A percentile compares a stretch with the other conserved stretches of the same genome.
Conservation (phyloP, 2,329 filamentous ascomycete species). For the Cordyceps farinosa region DNA sequence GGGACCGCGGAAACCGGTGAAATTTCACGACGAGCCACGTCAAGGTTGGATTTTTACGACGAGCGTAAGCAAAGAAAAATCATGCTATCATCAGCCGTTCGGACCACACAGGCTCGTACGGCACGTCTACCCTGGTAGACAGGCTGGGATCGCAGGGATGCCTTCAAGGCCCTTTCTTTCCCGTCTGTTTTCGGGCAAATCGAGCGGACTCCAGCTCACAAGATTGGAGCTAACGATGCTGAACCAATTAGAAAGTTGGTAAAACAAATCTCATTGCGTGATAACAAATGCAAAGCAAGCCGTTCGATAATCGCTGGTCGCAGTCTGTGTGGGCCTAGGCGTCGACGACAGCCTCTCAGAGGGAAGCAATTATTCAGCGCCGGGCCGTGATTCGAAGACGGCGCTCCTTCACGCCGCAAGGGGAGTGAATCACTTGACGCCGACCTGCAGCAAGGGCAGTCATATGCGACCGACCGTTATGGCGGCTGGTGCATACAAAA, state of each 20-base stretch:
- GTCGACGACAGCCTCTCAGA: constrained; percentile 23
- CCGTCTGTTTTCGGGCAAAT: constrained; percentile 2
- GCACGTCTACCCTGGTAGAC: not conserved
- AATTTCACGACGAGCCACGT: not conserved
- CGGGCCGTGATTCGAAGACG: constrained; percentile 10
- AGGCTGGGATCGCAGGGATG: constrained; percentile 5
- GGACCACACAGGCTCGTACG: not conserved
- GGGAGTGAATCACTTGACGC: constrained; percentile 11
- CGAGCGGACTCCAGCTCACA: not conserved
- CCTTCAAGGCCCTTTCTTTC: not conserved
- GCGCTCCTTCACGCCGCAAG: not conserved
- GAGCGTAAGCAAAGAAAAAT: not conserved
- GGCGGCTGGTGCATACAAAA: not conserved
- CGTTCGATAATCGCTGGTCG: constrained; percentile 2
- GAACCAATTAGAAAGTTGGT: constrained; percentile 2
- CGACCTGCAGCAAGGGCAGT: constrained; percentile 7
- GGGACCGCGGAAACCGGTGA: constrained; percentile 5
- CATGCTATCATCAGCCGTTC: constrained; percentile 7
- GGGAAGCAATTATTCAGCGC: constrained; percentile 28
- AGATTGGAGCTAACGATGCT: not conserved
- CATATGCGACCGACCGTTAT: constrained; percentile 7
- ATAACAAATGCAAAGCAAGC: constrained; percentile 10
- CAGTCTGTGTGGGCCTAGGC: constrained; percentile 1
- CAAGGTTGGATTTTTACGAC: not conserved
- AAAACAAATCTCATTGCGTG: constrained; percentile 5